Conservation (phyloP, 768 basidiomycete genomes). For the Tulasnella sp. region DNA sequence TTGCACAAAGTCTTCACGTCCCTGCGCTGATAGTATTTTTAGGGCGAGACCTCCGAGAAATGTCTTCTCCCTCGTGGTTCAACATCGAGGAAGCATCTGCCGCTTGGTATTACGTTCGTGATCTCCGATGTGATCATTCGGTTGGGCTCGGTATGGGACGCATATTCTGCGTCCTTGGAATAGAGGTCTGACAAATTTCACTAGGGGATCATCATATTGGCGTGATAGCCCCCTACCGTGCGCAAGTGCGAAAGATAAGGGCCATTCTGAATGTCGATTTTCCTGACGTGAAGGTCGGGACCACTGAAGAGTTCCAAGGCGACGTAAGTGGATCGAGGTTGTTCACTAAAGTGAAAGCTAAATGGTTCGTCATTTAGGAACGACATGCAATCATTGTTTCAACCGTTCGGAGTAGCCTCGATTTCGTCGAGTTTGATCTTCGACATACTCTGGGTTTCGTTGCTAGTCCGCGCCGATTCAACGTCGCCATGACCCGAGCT, state of each 20-base stretch:
- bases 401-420: constrained; percentile 32
- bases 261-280: background rate
- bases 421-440: constrained; percentile 33
- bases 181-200: background rate
- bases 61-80: constrained; percentile 34
- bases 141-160: too few relatives aligned
- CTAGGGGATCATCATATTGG: constrained; percentile 30
- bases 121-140: constrained; percentile 41
- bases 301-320: constrained; percentile 33
- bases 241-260: constrained; percentile 26
- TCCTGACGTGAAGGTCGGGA: constrained; percentile 27
- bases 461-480: constrained; percentile 34
- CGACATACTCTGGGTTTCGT: constrained; percentile 31
- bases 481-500: constrained; percentile 50
- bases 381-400: constrained; percentile 36
- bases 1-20: background rate
- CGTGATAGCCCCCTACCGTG: constrained; percentile 29
- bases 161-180: too few relatives aligned
- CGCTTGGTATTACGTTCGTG: constrained; percentile 29
- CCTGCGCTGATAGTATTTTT: background rate
- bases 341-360: background rate
- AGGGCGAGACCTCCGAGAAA: constrained; percentile 30
- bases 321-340: constrained; percentile 3
- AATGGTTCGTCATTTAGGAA: background rate
- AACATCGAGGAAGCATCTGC: constrained; percentile 34